Evolutionary conservation across 192 early-diverging fungal species (phyloP).

Genomic region (Haplosporangium gracile): DNA sequence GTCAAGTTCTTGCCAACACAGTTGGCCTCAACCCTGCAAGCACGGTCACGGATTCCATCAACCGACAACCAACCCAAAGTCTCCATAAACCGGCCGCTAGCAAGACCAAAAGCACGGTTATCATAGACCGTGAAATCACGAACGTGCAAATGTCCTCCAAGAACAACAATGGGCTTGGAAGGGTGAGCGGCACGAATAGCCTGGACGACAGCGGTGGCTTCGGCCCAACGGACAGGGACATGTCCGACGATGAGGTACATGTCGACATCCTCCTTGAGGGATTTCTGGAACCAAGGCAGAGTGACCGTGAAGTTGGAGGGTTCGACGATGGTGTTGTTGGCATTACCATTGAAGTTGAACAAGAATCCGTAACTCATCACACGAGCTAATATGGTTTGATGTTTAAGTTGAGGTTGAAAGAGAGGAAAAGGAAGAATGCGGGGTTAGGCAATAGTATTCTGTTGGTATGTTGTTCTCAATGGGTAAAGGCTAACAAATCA

Average conservation of each 20-base stretch:
- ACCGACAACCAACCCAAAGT: slow-evolving; percentile 69
- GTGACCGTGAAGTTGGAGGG: slow-evolving; percentile 61
- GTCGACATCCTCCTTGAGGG: slow-evolving; percentile 60
- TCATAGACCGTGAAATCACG: slow-evolving; percentile 66
- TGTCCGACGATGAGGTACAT: slow-evolving; percentile 66
- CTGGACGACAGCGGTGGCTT: slow-evolving; percentile 57
- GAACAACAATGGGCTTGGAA: slow-evolving; percentile 62
- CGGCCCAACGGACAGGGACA: slow-evolving; percentile 58
- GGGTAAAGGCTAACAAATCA: neutral
- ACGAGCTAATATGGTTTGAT: slow-evolving; percentile 51
- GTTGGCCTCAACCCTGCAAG: slow-evolving; percentile 36
- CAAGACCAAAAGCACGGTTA: slow-evolving; percentile 58
- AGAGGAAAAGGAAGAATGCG: neutral
- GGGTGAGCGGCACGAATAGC: slow-evolving; percentile 64
- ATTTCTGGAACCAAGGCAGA: slow-evolving; percentile 64
- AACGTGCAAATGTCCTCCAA: slow-evolving; percentile 68
- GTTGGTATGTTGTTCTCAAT: neutral
- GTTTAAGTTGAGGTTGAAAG: neutral
- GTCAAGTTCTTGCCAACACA: slow-evolving; percentile 55
- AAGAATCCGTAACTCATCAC: slow-evolving; percentile 68
- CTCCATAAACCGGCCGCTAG: slow-evolving; percentile 68
- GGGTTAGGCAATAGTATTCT: neutral
- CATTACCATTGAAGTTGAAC: slow-evolving; percentile 57
- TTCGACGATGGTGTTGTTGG: slow-evolving; percentile 50
- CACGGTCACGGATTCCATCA: slow-evolving; percentile 39